Conservation (phyloP, 2,329 filamentous ascomycete species). For the Tolypocladium amazonense region DNA sequence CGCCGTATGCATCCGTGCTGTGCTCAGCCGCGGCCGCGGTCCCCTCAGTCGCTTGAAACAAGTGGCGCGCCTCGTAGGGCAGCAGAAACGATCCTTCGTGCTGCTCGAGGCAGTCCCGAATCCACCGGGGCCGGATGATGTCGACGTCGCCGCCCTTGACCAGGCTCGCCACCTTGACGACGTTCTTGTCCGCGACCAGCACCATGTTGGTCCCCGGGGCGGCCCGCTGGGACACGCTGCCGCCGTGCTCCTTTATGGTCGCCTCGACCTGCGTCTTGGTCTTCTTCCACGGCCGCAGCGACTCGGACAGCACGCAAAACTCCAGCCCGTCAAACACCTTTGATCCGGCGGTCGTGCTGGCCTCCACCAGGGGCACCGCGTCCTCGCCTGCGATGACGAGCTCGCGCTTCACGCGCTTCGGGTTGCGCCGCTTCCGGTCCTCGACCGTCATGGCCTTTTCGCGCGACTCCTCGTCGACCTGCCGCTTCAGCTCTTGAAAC, state of each 20-base stretch:
- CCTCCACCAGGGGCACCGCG: conserved; percentile 23
- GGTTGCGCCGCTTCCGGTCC: conserved; percentile 43
- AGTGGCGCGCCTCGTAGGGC: conserved; percentile 49
- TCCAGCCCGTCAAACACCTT: conserved; percentile 64
- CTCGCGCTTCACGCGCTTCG: conserved; percentile 57
- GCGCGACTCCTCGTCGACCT: conserved; percentile 58
- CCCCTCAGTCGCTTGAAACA: conserved; percentile 57
- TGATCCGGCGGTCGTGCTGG: conserved; percentile 24
- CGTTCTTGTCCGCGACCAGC: conserved; percentile 68
- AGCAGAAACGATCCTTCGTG: conserved; percentile 48
- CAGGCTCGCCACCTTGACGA: conserved; percentile 73
- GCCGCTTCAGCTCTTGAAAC: conserved; percentile 60
- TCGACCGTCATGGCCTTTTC: conserved; percentile 73
- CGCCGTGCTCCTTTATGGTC: conserved; percentile 75
- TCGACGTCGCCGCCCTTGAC: conserved; percentile 61
- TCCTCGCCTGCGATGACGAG: conserved; percentile 63
- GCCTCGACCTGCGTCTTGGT: conserved; percentile 70
- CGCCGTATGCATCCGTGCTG: conserved; percentile 67
- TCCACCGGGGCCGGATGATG: conserved; percentile 72
- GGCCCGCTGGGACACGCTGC: conserved; percentile 65
- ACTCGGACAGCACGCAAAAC: conserved; percentile 79
- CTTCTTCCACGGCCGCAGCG: conserved; percentile 57
- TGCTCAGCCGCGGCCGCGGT: conserved; percentile 41
- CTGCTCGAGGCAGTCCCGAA: conserved; percentile 67
- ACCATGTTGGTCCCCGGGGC: conserved; percentile 51